Evolutionary conservation across 345 rosid genomes (phyloP).

Genomic region (Hibiscus trionum): DNA sequence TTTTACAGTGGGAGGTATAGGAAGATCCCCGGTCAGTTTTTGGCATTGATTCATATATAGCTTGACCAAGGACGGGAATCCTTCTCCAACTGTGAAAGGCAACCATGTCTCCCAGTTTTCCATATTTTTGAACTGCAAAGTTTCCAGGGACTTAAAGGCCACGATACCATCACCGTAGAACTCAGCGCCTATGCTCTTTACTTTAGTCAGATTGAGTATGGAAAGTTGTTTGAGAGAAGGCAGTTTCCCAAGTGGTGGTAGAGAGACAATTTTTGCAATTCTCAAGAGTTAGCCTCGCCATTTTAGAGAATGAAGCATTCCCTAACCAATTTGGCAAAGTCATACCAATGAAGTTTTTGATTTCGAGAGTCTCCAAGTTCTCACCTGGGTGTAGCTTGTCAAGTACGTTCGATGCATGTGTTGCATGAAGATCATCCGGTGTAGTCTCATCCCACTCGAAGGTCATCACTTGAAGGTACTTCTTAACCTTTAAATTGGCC

Average conservation of each 20-base stretch:
- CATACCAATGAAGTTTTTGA: conserved; percentile 8
- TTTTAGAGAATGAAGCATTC: no score
- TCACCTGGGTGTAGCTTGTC: conserved; percentile 11
- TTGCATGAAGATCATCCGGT: not conserved
- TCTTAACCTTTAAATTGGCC: no score
- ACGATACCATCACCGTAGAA: conserved; percentile 2
- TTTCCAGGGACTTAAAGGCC: conserved; percentile 15
- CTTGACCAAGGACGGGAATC: conserved; percentile 7
- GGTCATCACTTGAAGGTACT: not conserved
- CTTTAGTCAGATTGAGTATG: not conserved
- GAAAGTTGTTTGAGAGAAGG: conserved; percentile 13
- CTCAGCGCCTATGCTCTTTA: conserved; percentile 1
- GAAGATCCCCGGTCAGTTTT: not conserved
- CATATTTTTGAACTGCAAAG: conserved; percentile 11
- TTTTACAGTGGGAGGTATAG: not conserved
- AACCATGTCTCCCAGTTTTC: conserved; percentile 12
- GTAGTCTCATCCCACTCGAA: conserved; percentile 7
- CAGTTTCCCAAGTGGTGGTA: conserved; percentile 26
- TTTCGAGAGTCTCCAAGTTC: conserved; percentile 10
- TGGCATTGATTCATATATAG: not conserved
- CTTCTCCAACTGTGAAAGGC: not conserved
- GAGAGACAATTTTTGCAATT: conserved; percentile 8
- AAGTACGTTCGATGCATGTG: conserved; percentile 7
- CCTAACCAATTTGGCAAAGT: conserved; percentile 5
- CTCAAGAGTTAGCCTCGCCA: conserved; percentile 13